Percentiles rank a stretch among this genome's conserved stretches.
Conservation (phyloP, 1,284 basidiomycete species). For the Schizophyllum commune region DNA sequence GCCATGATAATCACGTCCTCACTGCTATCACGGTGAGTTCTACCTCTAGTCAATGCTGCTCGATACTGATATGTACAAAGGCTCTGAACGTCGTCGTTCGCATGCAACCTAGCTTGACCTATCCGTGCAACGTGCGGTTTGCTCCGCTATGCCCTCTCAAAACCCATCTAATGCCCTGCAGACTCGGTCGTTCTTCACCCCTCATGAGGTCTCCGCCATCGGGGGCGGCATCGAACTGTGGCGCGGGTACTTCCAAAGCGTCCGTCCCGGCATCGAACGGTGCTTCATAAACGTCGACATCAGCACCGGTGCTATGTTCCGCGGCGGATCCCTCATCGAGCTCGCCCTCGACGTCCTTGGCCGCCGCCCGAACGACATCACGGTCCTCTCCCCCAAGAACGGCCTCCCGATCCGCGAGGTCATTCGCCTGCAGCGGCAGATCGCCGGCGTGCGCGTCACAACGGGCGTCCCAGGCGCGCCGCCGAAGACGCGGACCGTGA, state of each 20-base stretch:
- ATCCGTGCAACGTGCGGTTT: conserved; percentile 59
- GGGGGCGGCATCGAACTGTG: conserved; percentile 47
- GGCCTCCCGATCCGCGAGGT: conserved; percentile 36
- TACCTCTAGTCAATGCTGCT: background rate
- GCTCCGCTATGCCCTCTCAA: conserved; percentile 27
- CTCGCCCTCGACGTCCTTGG: conserved; percentile 24
- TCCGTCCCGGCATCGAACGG: conserved; percentile 44
- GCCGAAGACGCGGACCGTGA: conserved; percentile 29
- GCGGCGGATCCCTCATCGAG: conserved; percentile 27
- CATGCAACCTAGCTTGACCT: conserved; percentile 49
- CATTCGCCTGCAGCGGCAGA: conserved; percentile 16
- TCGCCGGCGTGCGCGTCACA: conserved; percentile 27
- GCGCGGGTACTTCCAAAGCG: conserved; percentile 54
- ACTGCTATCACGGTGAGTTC: conserved; percentile 50
- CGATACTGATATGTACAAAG: conserved; percentile 18
- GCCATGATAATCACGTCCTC: conserved; percentile 45
- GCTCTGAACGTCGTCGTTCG: conserved; percentile 56
- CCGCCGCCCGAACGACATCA: conserved; percentile 1
- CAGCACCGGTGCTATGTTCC: conserved; percentile 55
- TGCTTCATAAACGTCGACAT: conserved; percentile 61
- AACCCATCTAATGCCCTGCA: background rate
- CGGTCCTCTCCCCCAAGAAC: background rate
- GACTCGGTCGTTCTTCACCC: conserved; percentile 54
- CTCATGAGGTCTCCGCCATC: conserved; percentile 35
- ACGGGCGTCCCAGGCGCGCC: conserved; percentile 15